Evolutionary conservation across 371 early-diverging fungal genomes (phyloP).

Genomic region (Mucor plumbeus): DNA sequence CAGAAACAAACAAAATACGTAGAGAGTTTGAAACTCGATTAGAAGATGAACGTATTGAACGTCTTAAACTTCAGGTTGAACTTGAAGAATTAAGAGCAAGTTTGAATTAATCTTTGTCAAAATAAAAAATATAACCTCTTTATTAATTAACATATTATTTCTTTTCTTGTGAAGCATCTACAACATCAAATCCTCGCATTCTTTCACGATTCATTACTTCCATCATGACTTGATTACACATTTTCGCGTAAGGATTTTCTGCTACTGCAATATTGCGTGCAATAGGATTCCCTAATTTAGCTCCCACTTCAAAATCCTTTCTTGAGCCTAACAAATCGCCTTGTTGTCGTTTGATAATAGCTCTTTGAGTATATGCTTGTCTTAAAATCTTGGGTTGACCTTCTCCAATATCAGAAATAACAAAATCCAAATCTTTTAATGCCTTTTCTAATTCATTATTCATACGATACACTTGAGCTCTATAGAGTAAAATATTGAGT

Average conservation of each 20-base stretch:
- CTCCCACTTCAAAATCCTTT: conserved; percentile 76
- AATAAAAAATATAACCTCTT: too few relatives aligned
- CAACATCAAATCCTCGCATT: conserved; percentile 2
- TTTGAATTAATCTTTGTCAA: neutral
- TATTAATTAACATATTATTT: neutral
- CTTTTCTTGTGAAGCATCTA: neutral
- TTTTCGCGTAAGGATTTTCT: conserved; percentile 91
- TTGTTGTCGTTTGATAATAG: conserved; percentile 64
- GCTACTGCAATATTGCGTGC: conserved; percentile 77
- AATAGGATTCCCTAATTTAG: conserved; percentile 81
- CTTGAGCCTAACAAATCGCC: conserved; percentile 74
- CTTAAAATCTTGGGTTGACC: conserved; percentile 71
- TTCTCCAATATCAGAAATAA: conserved; percentile 62
- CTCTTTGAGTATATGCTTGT: conserved; percentile 91
- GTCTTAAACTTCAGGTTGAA: conserved; percentile 45
- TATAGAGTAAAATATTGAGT: conserved; percentile 6
- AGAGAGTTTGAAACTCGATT: conserved; percentile 47
- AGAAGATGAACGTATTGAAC: conserved; percentile 49
- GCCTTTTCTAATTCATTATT: conserved; percentile 59
- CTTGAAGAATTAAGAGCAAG: conserved; percentile 39
- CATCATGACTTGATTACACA: conserved; percentile 80
- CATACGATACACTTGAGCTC: conserved; percentile 83
- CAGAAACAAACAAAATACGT: conserved; percentile 51
- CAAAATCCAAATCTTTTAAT: conserved; percentile 70
- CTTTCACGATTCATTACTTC: conserved; percentile 68